Evolutionary conservation across 768 basidiomycete species (phyloP), one percentile per base, ranked within the genome.

Genomic region (Lentinula boryana): DNA sequence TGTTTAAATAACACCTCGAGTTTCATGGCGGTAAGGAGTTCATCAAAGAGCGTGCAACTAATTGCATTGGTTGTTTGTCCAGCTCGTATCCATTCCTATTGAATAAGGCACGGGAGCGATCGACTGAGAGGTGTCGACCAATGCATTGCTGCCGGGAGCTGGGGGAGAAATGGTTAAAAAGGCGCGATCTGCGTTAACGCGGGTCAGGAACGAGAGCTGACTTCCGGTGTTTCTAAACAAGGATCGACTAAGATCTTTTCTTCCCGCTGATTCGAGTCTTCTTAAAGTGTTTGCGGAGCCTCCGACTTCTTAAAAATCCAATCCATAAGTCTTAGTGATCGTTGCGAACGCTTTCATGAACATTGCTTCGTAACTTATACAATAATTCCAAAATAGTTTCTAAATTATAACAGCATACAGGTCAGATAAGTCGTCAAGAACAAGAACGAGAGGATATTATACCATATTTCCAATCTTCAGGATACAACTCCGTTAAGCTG

Each of bases 401-500:
- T 27, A 27, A 27, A 27, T 27, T 27, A 8, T 8, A 38, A 38
- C 5, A 38, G 36, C 36, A 38, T 8, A 13, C 36, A 38, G 7
- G 7, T 38, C 9, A 38, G 36, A 15, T 6, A 8, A 44, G 43
- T 44, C 16, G 7, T 18, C 15, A 48, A 23, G 46, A 27, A 9
- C 0, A 27, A 27, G 27, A 27, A 27, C 44, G 44, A 8, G n/a
- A 46, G 8, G 13, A 46, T 8, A 46, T 23, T 21, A 44, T 27
- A 27, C 27, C n/a, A 48, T 8, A 48, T 48, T 8, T 9, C 18
- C 21, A 21, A 33, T 33, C 7, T n/a, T 46, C 31, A 33, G 4
- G 40, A 58, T 31, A 44, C 36, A 46, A 68, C 67, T 55, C 77
- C 78, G 59, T 82, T 80, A 60, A 82, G 65, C 62, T 65, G 65